These are phyloP conservation scores for Platanus orientalis DNA, from an alignment of 164 flowering plant genomes.

Conservation along the genomic window DNA sequence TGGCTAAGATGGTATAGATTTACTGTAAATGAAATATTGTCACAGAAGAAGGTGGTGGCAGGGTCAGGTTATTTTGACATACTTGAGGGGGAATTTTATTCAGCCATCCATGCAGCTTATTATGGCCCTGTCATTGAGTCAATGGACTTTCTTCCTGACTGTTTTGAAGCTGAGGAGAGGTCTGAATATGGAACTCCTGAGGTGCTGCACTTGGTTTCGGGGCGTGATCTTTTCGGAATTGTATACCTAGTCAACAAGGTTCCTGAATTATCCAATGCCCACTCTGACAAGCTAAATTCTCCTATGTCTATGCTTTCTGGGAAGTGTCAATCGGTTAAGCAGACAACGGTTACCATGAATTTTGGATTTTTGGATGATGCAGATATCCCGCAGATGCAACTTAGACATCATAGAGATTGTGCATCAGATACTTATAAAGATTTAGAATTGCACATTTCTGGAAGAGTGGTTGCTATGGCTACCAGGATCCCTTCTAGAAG, in stretches of 20 bases:
- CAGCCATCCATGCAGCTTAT: slow-evolving; percentile 74
- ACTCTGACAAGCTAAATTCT: slow-evolving; percentile 32
- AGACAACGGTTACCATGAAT: slow-evolving; percentile 14
- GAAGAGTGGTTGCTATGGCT: slow-evolving; percentile 72
- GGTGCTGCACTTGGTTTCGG: slow-evolving; percentile 92
- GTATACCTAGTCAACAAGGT: slow-evolving; percentile 43
- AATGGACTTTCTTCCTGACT: slow-evolving; percentile 78
- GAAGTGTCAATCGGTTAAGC: slow-evolving; percentile 18
- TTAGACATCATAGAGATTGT: slow-evolving; percentile 3
- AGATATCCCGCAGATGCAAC: slow-evolving; percentile 17
- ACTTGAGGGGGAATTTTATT: slow-evolving; percentile 75
- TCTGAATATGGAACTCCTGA: slow-evolving; percentile 66
- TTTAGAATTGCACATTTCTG: slow-evolving; percentile 71
- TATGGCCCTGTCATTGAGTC: slow-evolving; percentile 79
- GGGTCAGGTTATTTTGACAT: slow-evolving; percentile 77
- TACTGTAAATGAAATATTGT: slow-evolving; percentile 66
- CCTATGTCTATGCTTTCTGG: slow-evolving; percentile 17
- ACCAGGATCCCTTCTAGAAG: slow-evolving; percentile 66
- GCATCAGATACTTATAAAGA: slow-evolving; percentile 68
- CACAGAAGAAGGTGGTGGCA: slow-evolving; percentile 48
- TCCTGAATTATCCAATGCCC: slow-evolving; percentile 40
- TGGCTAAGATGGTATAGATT: slow-evolving; percentile 84
- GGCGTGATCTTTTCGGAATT: slow-evolving; percentile 85
- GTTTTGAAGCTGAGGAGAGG: slow-evolving; percentile 97
- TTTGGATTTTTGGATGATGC: slow-evolving; percentile 17